Evolutionary conservation across 495 filamentous ascomycete species (phyloP).

Genomic region (Daldinia concentrica): DNA sequence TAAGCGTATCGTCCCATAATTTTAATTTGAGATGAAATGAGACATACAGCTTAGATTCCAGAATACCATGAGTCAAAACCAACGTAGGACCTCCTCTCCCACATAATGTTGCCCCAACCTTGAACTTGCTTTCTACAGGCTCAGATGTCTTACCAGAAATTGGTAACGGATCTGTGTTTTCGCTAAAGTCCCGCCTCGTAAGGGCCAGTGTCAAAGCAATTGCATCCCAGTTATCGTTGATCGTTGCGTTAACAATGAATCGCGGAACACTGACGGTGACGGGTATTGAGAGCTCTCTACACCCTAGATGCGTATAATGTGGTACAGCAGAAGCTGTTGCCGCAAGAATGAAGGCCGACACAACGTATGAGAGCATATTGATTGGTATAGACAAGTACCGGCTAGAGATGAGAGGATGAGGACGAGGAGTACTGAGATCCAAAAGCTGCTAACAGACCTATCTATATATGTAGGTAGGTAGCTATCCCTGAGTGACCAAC

Average conservation of each 20-base stretch:
- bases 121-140: conserved; percentile 35
- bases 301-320: conserved; percentile 9
- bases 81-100: conserved; percentile 37
- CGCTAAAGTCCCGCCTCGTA: conserved; percentile 38
- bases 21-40: background rate
- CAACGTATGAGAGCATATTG: conserved; percentile 22
- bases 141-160: conserved; percentile 24
- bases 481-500: background rate
- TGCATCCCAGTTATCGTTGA: conserved; percentile 44
- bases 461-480: conserved; percentile 13
- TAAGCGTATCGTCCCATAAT: background rate
- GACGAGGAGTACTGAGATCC: background rate
- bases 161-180: conserved; percentile 25
- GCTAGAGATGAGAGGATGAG: background rate
- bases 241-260: conserved; percentile 37
- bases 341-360: conserved; percentile 20
- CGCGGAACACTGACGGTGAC: conserved; percentile 38
- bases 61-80: conserved; percentile 42
- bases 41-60: conserved; percentile 43
- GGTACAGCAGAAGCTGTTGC: conserved; percentile 14
- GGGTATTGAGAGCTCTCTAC: conserved; percentile 38
- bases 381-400: background rate
- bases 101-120: conserved; percentile 40
- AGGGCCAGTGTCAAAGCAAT: conserved; percentile 39
- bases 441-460: background rate